Evolutionary conservation across 352 stramenopile genomes (phyloP).

Genomic region (Aphanomyces euteiches): DNA sequence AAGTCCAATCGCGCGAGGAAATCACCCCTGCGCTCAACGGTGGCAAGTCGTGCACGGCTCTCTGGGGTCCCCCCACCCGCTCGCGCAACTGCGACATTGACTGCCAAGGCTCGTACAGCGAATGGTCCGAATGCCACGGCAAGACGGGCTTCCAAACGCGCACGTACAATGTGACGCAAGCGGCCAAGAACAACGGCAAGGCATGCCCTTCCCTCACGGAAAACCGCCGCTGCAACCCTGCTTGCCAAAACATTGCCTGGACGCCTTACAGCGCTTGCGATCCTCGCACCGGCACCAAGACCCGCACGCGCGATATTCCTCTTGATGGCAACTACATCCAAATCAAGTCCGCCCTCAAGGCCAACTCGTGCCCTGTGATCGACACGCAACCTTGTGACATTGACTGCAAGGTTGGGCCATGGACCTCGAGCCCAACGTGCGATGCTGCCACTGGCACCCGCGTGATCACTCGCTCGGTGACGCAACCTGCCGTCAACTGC

Average conservation of each 20-base stretch:
- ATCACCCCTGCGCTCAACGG: constrained; percentile 10
- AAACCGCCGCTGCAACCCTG: constrained; percentile 11
- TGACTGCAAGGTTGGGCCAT: constrained; percentile 9
- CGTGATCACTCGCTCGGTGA: not conserved
- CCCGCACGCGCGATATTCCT: constrained; percentile 13
- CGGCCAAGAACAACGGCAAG: not conserved
- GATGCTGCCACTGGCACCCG: constrained; percentile 6
- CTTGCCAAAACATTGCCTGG: constrained; percentile 9
- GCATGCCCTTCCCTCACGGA: not conserved
- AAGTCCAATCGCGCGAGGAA: constrained; percentile 10
- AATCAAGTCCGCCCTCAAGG: not conserved
- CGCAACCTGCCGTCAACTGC: constrained; percentile 13
- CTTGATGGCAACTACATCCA: constrained; percentile 10
- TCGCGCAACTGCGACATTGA: constrained; percentile 13
- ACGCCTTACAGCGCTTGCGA: not conserved
- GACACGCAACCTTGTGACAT: constrained; percentile 15
- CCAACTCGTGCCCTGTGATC: not conserved
- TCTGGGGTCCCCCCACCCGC: constrained; percentile 6
- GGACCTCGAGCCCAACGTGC: not conserved
- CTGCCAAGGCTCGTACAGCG: constrained; percentile 2
- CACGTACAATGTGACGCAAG: not conserved
- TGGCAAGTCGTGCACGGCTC: constrained; percentile 5
- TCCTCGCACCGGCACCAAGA: not conserved
- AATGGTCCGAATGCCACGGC: constrained; percentile 14
- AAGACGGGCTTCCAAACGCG: constrained; percentile 1